Base-by-base conservation (phyloP, 768 basidiomycete species). In the Amanita pseudoporphyria region DNA sequence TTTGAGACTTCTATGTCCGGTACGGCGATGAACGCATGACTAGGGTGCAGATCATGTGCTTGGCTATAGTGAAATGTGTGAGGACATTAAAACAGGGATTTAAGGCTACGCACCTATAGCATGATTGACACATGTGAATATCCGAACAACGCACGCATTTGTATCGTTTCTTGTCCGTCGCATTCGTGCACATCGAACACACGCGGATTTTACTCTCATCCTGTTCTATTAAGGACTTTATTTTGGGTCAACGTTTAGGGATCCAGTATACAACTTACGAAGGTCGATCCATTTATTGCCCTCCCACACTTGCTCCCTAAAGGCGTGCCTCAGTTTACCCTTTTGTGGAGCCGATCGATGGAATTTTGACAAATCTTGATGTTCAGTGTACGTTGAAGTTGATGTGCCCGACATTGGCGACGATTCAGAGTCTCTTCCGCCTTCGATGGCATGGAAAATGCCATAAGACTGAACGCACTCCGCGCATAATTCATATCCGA, bases 11-110 rank as follows among this genome's bases (percentile, higher is more conserved):
- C 21, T 59, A 49, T 3, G 69, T 88, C 87, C n/a, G 83, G 83
- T 5, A 93, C 77, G 7, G 78, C 73, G 16, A 94, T 67, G 71
- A 95, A 96, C 1, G 86, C 80, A 59, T 97, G 91, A 0, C 79
- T 76, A 1, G 93, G 94, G 58, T 97, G 93, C 13, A 95, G 77
- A 58, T 93, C 89, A 55, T 94, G 88, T 9, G 93, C 91, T 67
- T 88, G 81, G 59, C 91, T 92, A 54, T 41, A 47, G 49, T n/a
- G 36, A 30, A 36, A 18, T 40, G 7, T 32, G 5, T 35, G 16
- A 31, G 16, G n/a, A 28, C 14, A 43, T 56, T 50, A 14, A 6
- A 42, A 10, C 2, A 6, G 31, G 28, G 18, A 22, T 26, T n/a
- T 3, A 13, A 7, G 24, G n/a, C 2, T 3, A 36, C 9, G n/a